Conservation (phyloP, 805 yeast species). For the Zygosaccharomyces bisporus region DNA sequence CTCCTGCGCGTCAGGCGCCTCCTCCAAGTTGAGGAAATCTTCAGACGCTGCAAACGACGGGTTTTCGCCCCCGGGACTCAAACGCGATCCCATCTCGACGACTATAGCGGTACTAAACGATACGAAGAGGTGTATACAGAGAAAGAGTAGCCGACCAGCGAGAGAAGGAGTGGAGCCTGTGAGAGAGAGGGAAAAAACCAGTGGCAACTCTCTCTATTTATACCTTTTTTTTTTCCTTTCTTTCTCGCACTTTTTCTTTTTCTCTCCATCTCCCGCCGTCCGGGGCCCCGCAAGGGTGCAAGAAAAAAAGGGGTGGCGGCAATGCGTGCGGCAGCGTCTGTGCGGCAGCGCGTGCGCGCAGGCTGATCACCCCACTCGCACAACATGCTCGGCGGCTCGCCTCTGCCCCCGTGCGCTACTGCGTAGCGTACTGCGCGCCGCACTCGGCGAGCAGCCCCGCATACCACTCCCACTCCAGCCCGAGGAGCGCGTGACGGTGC, state of each 20-base stretch:
- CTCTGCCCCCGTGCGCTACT: background rate
- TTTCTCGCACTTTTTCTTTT: background rate
- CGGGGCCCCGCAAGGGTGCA: background rate
- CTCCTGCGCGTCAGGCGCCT: slow-evolving; percentile 25
- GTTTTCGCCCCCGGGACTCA: slow-evolving; percentile 5
- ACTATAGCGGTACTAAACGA: too few relatives aligned
- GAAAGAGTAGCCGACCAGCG: too few relatives aligned
- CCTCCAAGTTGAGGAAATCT: slow-evolving; percentile 23
- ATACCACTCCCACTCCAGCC: slow-evolving; percentile 19
- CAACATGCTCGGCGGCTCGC: too few relatives aligned
- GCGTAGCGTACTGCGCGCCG: too few relatives aligned
- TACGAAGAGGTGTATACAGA: background rate
- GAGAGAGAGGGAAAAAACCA: background rate
- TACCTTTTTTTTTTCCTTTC: background rate
- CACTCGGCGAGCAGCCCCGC: background rate
- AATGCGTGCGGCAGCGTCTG: background rate
- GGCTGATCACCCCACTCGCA: background rate
- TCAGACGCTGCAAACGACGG: slow-evolving; percentile 12
- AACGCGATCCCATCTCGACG: slow-evolving; percentile 2
- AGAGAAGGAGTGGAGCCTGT: background rate
- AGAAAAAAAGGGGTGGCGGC: background rate
- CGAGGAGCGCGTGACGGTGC: slow-evolving; percentile 9
- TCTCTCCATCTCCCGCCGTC: background rate
- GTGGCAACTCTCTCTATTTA: background rate
- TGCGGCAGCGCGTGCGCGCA: too few relatives aligned